Evolutionary conservation across 805 yeast genomes (phyloP), one percentile per base, ranked within the genome.

Genomic region (Candida tibetensis): DNA sequence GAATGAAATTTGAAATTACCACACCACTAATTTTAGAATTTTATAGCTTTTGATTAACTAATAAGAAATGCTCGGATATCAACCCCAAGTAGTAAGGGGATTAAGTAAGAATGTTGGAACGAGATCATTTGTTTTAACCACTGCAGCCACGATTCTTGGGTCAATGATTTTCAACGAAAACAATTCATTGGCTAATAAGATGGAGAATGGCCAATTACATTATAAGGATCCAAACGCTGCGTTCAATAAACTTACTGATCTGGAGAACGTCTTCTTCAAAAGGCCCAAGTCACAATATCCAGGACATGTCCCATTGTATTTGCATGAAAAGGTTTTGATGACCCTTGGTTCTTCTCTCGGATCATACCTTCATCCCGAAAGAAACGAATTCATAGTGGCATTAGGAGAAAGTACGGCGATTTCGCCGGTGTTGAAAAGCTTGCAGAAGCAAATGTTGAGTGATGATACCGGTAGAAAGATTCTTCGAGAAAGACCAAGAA

Each of bases 371-470:
- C 89, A 84, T 52, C 95, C 93, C 4, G 88, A 82, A 50, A 63
- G 81, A 39, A 86, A 86, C 41, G 79, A 77, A 42, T 80, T 82
- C 51, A 83, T 85, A 41, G 89, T 83, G 16, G 89, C 85, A 27
- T 68, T 85, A 48, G 99, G 99, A 1, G 99, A 93, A 57, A 80
- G 91, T 12, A 84, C 96, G 0, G 95, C 96, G 5, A 69, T 84
- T 28, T 80, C 83, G 7, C 74, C 71, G 21, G 78, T 89, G 23
- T 71, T 95, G 37, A 71, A 69, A 15, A 62, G 71, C 12, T 60
- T 93, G 40, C 79, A 87, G 48, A 68, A 69, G 18, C 77, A 77
- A 44, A 91, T 93, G 97, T 72, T 93, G 13, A 54, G 72, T 28
- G 89, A 86, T 53, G 72, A 77, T 1, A 69, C 74, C 0, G 99